These are phyloP conservation scores for Leishmania tropica DNA, from an alignment of 208 protist species.

Conservation along the genomic window DNA sequence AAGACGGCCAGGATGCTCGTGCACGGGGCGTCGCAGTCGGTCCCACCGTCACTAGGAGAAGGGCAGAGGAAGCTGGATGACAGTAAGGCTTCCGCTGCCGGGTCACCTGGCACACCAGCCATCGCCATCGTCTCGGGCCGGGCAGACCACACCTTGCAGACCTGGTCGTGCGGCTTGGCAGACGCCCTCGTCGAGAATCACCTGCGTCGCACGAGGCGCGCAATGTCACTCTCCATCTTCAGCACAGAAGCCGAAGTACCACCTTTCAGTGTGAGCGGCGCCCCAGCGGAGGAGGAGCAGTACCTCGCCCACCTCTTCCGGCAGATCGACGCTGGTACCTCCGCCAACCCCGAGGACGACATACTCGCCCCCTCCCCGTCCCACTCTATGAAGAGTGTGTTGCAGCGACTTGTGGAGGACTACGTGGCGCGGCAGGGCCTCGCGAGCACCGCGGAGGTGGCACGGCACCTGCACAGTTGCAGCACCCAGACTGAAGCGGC, in stretches of 20 bases:
- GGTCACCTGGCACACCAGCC: neutral
- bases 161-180: slow-evolving; percentile 58
- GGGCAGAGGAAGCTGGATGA: slow-evolving; percentile 4
- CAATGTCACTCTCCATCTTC: slow-evolving; percentile 84
- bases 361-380: slow-evolving; percentile 15
- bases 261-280: slow-evolving; percentile 47
- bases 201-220: slow-evolving; percentile 67
- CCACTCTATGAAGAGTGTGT: slow-evolving; percentile 47
- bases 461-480: slow-evolving; percentile 36
- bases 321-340: neutral
- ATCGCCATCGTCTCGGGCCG: slow-evolving; percentile 8
- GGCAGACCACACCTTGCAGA: slow-evolving; percentile 26
- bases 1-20: slow-evolving; percentile 30
- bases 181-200: slow-evolving; percentile 86
- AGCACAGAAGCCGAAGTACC: slow-evolving; percentile 78
- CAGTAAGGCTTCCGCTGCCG: neutral
- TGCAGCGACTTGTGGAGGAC: slow-evolving; percentile 54
- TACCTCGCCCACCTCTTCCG: slow-evolving; percentile 55
- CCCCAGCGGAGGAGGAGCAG: slow-evolving; percentile 45
- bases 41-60: neutral
- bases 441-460: slow-evolving; percentile 8
- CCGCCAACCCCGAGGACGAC: slow-evolving; percentile 29
- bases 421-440: slow-evolving; percentile 14
- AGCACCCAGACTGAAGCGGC: slow-evolving; percentile 66
- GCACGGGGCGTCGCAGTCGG: slow-evolving; percentile 14